Base-by-base conservation (phyloP, 2,329 filamentous ascomycete species). In the Fusarium acutatum region DNA sequence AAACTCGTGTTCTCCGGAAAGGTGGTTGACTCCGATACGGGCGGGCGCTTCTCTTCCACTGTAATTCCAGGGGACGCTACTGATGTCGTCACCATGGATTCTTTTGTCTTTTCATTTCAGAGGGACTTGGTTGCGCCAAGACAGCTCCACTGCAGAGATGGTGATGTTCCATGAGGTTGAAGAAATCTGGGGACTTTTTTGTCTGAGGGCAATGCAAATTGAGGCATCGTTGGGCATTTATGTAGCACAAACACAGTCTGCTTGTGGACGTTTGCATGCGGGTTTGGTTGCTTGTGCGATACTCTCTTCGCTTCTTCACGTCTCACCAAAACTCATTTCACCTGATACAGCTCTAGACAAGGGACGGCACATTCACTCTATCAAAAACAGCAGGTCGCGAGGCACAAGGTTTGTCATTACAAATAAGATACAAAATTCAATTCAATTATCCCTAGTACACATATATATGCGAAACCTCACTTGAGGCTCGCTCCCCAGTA, bases 61-160 rank as follows among this genome's bases (percentile, higher is more conserved):
- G 71, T 59, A 74, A 75, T 67, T 75, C 69, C 58, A 75, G 72
- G 72, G 72, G 72, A 75, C 52, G 56, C 70, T 64, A 75, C 67
- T 46, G 59, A 75, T 75, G 72, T 75, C 72, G 72, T 75, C 72
- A 75, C 72, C 62, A 56, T 43, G 35, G 58, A 38, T 46, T 69
- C 22, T 59, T 67, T 15, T 28, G 44, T 32, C 34, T 54, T 44
- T 41, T 73, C 60, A 72, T 57, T 73, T 66, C 26, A 43, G 30
- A 50, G 70, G 56, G 66, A 69, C 56, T 54, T 26, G 50, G 41
- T 66, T 70, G 67, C 64, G 49, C 67, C 67, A 69, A 40, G 37
- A 20, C 13, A 54, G 37, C 54, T 75, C 72, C 72, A 74, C 72
- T 53, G 30, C 57, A 26, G 52, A 67, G 52, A 70, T 69, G 69